Evolutionary conservation across 495 filamentous ascomycete species (phyloP).

Genomic region (Astrocystis sublimbata): DNA sequence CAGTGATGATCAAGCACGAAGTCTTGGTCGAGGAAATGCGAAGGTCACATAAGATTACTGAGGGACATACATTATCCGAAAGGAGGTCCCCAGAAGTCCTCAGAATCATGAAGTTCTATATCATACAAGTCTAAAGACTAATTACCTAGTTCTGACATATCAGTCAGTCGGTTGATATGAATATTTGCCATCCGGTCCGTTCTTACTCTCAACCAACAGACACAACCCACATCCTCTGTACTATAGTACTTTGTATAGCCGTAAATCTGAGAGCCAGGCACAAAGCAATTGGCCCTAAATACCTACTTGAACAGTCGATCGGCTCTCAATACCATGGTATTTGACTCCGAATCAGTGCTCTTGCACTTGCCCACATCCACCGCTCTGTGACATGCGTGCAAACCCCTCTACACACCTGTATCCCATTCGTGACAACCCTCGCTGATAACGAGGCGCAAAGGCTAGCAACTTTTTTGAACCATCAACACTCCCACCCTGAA

Average conservation of each 20-base stretch:
- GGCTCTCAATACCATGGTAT: background rate
- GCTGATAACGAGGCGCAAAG: background rate
- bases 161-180: background rate
- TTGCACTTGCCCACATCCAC: background rate
- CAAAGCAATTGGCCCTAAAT: background rate
- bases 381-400: constrained; percentile 4
- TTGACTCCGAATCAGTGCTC: background rate
- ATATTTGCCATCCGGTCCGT: background rate
- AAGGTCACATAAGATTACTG: background rate
- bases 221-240: background rate
- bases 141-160: constrained; percentile 15
- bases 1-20: background rate
- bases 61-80: background rate
- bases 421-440: background rate
- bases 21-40: background rate
- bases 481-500: background rate
- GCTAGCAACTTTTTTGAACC: background rate
- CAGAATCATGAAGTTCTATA: background rate
- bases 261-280: background rate
- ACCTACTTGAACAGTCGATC: background rate
- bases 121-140: constrained; percentile 22
- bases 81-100: background rate
- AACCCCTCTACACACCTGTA: constrained; percentile 1
- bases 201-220: background rate
- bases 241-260: constrained; percentile 7